phyloP scores from a whole-genome alignment of 2,329 filamentous ascomycete genomes.

The Apiospora pterosperma region DNA sequence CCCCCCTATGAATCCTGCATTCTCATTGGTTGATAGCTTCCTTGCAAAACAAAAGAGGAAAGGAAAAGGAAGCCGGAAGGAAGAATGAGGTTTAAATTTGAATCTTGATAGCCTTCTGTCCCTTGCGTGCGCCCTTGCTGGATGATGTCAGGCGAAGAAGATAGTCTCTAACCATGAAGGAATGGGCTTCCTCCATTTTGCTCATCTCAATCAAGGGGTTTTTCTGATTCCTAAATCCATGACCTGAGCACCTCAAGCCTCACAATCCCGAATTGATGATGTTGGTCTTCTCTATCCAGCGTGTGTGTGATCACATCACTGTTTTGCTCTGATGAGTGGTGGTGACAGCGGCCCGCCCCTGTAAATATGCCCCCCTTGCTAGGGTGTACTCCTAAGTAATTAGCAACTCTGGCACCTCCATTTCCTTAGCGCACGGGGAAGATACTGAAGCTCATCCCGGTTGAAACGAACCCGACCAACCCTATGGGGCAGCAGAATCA shows the following conservation, averaged over 20 bases:
- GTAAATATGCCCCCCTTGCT: background rate
- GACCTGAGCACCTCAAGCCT: background rate
- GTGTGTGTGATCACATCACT: background rate
- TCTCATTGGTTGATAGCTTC: background rate
- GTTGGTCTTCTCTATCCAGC: background rate
- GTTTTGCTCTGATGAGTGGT: background rate
- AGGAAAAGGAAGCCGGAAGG: background rate
- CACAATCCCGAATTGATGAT: background rate
- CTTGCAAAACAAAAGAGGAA: slow-evolving; percentile 1
- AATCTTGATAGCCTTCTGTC: background rate
- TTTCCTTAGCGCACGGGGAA: background rate
- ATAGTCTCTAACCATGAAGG: background rate
- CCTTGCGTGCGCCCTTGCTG: background rate
- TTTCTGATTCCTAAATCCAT: background rate
- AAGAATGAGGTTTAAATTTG: background rate
- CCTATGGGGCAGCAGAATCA: background rate
- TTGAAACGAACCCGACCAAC: background rate
- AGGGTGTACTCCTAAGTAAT: background rate
- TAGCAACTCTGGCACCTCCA: background rate
- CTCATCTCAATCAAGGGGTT: background rate
- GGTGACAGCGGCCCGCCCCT: background rate
- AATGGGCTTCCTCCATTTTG: background rate
- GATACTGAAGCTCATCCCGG: background rate
- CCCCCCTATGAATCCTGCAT: background rate
- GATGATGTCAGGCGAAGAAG: background rate